Evolutionary conservation across 2,329 filamentous ascomycete genomes (phyloP).

Genomic region (Sporothrix pseudoabietina): DNA sequence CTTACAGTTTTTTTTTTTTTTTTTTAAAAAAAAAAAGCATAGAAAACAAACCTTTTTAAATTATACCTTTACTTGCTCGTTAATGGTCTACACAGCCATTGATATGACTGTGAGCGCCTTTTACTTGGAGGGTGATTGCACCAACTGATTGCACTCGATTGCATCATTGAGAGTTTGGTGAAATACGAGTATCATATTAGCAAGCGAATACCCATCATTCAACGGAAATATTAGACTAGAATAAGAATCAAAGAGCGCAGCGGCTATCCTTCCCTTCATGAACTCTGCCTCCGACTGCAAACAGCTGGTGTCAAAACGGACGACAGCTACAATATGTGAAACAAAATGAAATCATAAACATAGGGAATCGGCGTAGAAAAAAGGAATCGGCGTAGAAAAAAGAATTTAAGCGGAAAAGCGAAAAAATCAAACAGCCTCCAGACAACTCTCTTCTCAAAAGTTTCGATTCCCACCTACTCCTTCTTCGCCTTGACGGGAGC

Average conservation of each 20-base stretch:
- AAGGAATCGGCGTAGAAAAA: neutral
- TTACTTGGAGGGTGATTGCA: too few species aligned
- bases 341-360: neutral
- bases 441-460: neutral
- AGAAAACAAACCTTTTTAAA: too few species aligned
- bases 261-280: too few species aligned
- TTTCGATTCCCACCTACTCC: neutral
- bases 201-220: neutral
- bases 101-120: too few species aligned
- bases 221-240: neutral
- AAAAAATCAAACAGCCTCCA: neutral
- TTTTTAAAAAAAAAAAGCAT: too few species aligned
- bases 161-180: too few species aligned
- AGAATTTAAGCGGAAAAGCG: neutral
- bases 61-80: too few species aligned
- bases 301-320: neutral
- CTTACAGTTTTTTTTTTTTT: too few species aligned
- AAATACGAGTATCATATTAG: too few species aligned
- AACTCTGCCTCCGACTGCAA: neutral
- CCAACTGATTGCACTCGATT: too few species aligned
- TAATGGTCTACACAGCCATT: too few species aligned
- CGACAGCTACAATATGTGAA: neutral
- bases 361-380: neutral
- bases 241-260: neutral
- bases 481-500: slow-evolving; percentile 18